phyloP scores from a whole-genome alignment of 495 filamentous ascomycete species.

The Paragyromitra xinjiangensis region DNA sequence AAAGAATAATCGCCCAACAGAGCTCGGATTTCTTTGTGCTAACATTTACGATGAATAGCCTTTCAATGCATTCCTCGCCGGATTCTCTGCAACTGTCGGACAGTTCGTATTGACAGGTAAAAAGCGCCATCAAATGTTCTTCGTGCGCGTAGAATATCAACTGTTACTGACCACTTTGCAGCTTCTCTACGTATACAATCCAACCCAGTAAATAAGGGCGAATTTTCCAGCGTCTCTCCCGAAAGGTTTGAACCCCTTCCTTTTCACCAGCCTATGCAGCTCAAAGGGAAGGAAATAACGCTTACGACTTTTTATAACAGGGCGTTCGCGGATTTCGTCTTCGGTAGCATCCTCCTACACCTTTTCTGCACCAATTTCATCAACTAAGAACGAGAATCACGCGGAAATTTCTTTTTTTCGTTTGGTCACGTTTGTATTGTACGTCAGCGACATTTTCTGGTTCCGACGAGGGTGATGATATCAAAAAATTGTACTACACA shows the following conservation, averaged over 20 bases:
- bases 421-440: conserved; percentile 23
- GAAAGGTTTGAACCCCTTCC: conserved; percentile 67
- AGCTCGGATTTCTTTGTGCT: conserved; percentile 2
- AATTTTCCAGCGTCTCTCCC: conserved; percentile 73
- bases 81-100: conserved; percentile 93
- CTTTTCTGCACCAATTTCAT: conserved; percentile 99
- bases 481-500: conserved; percentile 27
- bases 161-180: conserved; percentile 52
- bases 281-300: conserved; percentile 21
- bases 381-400: conserved; percentile 67
- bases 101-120: conserved; percentile 93
- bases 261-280: conserved; percentile 6
- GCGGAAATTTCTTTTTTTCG: background rate
- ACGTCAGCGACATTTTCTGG: conserved; percentile 13
- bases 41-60: conserved; percentile 66
- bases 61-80: conserved; percentile 97
- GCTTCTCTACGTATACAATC: conserved; percentile 90
- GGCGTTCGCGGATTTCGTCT: conserved; percentile 96
- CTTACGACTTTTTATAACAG: conserved; percentile 61
- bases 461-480: conserved; percentile 1
- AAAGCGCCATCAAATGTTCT: background rate
- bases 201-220: conserved; percentile 74
- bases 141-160: background rate
- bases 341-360: conserved; percentile 93
- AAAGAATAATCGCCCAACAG: background rate